Evolutionary conservation across 2,329 filamentous ascomycete species (phyloP).

Genomic region (Ophiostoma sp.): DNA sequence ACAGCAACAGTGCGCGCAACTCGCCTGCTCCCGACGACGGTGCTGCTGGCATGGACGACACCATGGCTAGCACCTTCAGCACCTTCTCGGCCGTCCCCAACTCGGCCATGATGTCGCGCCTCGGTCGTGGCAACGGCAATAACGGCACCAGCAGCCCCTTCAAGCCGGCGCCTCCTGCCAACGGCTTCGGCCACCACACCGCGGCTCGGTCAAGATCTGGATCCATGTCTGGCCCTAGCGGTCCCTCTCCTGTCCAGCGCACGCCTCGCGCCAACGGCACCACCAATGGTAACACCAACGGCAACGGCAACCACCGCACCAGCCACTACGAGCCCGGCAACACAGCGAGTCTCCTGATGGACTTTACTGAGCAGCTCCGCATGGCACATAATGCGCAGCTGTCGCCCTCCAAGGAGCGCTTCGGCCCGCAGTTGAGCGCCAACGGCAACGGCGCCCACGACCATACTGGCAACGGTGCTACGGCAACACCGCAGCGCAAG

Average conservation of each 20-base stretch:
- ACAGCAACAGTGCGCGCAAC: neutral
- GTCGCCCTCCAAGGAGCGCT: slow-evolving; percentile 44
- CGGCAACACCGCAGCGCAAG: slow-evolving; percentile 48
- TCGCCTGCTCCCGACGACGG: slow-evolving; percentile 32
- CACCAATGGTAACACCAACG: slow-evolving; percentile 35
- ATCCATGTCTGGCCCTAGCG: slow-evolving; percentile 14
- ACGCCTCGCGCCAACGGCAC: slow-evolving; percentile 16
- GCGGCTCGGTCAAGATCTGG: neutral
- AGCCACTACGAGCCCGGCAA: slow-evolving; percentile 55
- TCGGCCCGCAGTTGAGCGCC: slow-evolving; percentile 27
- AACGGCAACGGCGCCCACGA: neutral
- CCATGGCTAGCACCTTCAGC: slow-evolving; percentile 80
- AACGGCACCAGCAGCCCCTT: slow-evolving; percentile 61
- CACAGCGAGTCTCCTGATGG: slow-evolving; percentile 77
- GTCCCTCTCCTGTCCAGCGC: neutral
- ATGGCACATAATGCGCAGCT: slow-evolving; percentile 43
- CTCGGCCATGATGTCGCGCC: slow-evolving; percentile 33
- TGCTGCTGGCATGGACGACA: slow-evolving; percentile 63
- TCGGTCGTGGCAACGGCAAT: neutral
- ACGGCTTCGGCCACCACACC: slow-evolving; percentile 31
- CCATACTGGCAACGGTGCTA: slow-evolving; percentile 20
- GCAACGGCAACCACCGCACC: slow-evolving; percentile 37
- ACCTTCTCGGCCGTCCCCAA: slow-evolving; percentile 87
- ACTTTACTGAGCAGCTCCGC: slow-evolving; percentile 77
- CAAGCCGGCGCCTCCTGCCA: slow-evolving; percentile 44